Base-by-base conservation (phyloP, 805 yeast species). In the Pichia californica region DNA sequence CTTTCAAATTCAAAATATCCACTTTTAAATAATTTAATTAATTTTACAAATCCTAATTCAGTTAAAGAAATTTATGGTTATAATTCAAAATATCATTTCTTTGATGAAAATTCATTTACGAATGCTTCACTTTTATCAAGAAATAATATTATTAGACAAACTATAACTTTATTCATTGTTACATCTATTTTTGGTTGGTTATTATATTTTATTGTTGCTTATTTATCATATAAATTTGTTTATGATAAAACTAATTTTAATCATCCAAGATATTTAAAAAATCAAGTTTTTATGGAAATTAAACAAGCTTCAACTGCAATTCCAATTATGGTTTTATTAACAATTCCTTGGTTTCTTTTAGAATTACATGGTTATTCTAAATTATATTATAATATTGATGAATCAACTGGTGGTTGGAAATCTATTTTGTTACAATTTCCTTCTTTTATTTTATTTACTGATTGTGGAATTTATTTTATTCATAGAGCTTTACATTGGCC, bases 401-500 rank as follows among this genome's bases (percentile, higher is more conserved):
- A 77, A 40, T 67, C 77, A 21, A 74, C 74, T 20, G 91, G 89
- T 42, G 86, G 87, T 39, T 74, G 81, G 78, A 70, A 64, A 52
- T 78, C 88, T 36, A 55, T 88, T 32, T 40, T 76, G 13, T 63
- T 71, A 47, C 96, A 89, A 63, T 64, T 82, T 48, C 89, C 93
- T 2, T 64, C 75, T 26, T 91, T 91, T 66, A 75, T 93, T 52
- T 74, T 93, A 72, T 93, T 93, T 64, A 93, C 99, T 2, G 99
- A 93, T 67, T 83, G 88, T 62, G 84, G 91, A 44, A 88, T 93
- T 57, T 93, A 93, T 63, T 72, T 84, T 58, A 83, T 88, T 54
- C 99, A 93, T 69, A 80, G 98, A 61, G 77, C 86, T 76, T 74
- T 93, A 58, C 99, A 93, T 64, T 88, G 93, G 87, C 97, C 96